phyloP scores from a whole-genome alignment of 306 rosid species.

The Quercus rubra region DNA sequence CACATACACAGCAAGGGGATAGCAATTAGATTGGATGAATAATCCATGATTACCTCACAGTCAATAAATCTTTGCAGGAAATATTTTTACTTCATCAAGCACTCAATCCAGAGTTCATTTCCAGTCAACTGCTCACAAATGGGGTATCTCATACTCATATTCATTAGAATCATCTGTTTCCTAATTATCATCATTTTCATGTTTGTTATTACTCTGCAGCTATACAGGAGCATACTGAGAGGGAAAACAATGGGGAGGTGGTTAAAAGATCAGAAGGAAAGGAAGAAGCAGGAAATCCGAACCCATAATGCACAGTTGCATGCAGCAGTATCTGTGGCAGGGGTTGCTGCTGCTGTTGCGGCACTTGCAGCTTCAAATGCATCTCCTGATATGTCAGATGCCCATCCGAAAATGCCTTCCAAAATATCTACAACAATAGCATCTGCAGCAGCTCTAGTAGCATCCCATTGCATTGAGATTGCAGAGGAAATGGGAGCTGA shows the following conservation, averaged over 20 bases:
- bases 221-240: slow-evolving; percentile 68
- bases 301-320: slow-evolving; percentile 88
- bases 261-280: slow-evolving; percentile 91
- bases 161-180: slow-evolving; percentile 11
- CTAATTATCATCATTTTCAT: neutral
- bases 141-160: slow-evolving; percentile 55
- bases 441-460: slow-evolving; percentile 91
- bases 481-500: slow-evolving; percentile 98
- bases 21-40: neutral
- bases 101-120: slow-evolving; percentile 75
- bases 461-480: slow-evolving; percentile 95
- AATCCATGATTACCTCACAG: slow-evolving; percentile 5
- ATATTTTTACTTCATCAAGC: slow-evolving; percentile 77
- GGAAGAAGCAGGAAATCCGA: slow-evolving; percentile 90
- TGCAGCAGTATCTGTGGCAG: slow-evolving; percentile 89
- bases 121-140: slow-evolving; percentile 68
- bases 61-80: slow-evolving; percentile 47
- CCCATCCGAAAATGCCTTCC: slow-evolving; percentile 37
- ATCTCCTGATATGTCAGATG: slow-evolving; percentile 42
- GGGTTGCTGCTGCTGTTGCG: slow-evolving; percentile 93
- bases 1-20: neutral
- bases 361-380: slow-evolving; percentile 68
- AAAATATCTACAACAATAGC: slow-evolving; percentile 66
- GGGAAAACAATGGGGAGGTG: slow-evolving; percentile 78
- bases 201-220: slow-evolving; percentile 44